Base-by-base conservation (phyloP, 495 filamentous ascomycete species). In the Evansstolkia leycettana region DNA sequence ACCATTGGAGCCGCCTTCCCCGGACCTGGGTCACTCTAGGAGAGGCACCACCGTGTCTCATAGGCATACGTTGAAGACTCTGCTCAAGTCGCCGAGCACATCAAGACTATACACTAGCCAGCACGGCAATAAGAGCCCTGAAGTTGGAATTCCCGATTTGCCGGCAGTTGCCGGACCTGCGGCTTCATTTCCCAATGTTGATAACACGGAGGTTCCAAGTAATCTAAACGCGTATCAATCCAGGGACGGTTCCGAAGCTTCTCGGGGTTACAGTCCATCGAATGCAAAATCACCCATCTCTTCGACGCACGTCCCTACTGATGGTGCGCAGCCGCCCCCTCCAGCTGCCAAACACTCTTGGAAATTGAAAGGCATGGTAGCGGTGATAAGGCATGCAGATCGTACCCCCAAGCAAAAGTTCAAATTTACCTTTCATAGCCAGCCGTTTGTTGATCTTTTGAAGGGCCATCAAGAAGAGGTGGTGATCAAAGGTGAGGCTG, bases 351-450 rank as follows among this genome's bases (percentile, higher is more conserved):
- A 95, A 48, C 87, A 94, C 44, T 80, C 87, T 18, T 98, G 90
- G 90, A 94, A 93, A 53, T 59, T 98, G 40, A 98, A 96, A 55
- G 90, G 90, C n/a, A 86, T 96, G 68, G 90, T 98, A 5, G 85
- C 89, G 13, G 92, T 96, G 8, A 80, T 98, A 33, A 74, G 90
- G 16, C 90, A 98, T 53, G 90, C 92, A 2, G 90, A 98, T 60
- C 80, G 90, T 26, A 98, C 90, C 8, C 90, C 90, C 5, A 98
- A 98, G 55, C 90, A 98, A 46, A 98, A 98, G 50, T 94, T 93
- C 64, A 98, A 98, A 49, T 96, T 95, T 52, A 98, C 90, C 0
- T 98, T 98, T 48, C 92, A 96, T 55, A 92, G 82, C 6, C 82
- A 87, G 42, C 92, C 92, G 4, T 98, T 98, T 50, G 84, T 96